Base-by-base conservation (phyloP, 2,329 filamentous ascomycete genomes). In the Pseudopithomyces maydicus region DNA sequence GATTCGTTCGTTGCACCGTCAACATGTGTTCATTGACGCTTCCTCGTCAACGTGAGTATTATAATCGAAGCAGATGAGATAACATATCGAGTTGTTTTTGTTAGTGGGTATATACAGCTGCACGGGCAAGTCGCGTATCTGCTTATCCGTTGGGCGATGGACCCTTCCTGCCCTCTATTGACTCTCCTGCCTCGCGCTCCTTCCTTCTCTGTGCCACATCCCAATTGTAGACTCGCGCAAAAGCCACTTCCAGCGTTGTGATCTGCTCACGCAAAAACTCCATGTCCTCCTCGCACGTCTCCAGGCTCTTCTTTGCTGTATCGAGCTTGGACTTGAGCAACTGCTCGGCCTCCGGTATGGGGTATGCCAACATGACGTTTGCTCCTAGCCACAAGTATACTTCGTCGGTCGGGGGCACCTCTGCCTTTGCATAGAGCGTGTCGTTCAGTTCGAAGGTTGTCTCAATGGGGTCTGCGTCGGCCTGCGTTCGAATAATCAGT, bases 221-320 rank as follows among this genome's bases (percentile, higher is more conserved):
- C 94, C 95, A 98, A 78, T 99, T 99, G 78, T 99, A 98, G n/a
- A 99, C 93, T 63, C 95, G 85, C 20, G 95, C 95, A 39, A 94
- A 92, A 3, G 95, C 95, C 33, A 99, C 95, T 78, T 99, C 95
- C 82, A 99, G 89, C 0, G 93, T 97, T 62, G 95, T 99, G 67
- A 99, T 96, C 78, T 99, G 95, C 76, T 98, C 94, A 59, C 95
- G 82, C 70, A 99, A 79, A 74, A 98, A 99, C 74, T 98, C 95
- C 71, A 97, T 77, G 77, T 99, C 95, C 79, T 99, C 95, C 73
- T 97, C 92, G 73, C 93, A 97, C 68, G 96, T 94, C n/a, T 80
- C 79, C 65, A 96, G 78, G 70, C 88, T 96, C 71, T 85, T 83
- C 77, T 93, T 89, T 1, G 95, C 95, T 8, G 91, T 89, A 26